These are phyloP conservation scores for Aspergillus nanangensis DNA, from an alignment of 495 filamentous ascomycete species.

Conservation along the genomic window DNA sequence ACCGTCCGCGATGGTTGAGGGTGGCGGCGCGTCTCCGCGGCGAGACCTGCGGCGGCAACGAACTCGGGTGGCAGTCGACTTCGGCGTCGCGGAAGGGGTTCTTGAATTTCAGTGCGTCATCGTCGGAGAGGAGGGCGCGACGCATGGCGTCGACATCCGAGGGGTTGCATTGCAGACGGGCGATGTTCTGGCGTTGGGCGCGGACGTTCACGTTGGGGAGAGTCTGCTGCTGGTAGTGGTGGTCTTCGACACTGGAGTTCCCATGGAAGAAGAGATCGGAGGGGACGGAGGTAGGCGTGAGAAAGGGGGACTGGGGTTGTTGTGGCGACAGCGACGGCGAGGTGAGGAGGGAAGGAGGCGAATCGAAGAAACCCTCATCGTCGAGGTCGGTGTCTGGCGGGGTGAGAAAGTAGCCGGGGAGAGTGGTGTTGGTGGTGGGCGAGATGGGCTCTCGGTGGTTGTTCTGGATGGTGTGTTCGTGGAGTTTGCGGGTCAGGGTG, in stretches of 20 bases:
- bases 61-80: constrained; percentile 43
- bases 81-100: constrained; percentile 6
- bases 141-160: constrained; percentile 34
- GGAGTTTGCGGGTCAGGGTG: constrained; percentile 41
- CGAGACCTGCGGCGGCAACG: constrained; percentile 32
- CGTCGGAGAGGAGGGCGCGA: constrained; percentile 24
- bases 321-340: constrained; percentile 17
- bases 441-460: constrained; percentile 8
- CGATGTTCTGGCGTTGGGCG: constrained; percentile 39
- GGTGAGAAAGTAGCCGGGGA: constrained; percentile 34
- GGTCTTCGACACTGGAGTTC: no score
- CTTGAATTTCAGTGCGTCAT: constrained; percentile 11
- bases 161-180: constrained; percentile 37
- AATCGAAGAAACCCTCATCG: constrained; percentile 29
- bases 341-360: constrained; percentile 21
- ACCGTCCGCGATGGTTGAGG: constrained; percentile 18
- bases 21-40: constrained; percentile 25
- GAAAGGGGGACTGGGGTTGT: constrained; percentile 22
- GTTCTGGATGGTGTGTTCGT: constrained; percentile 39
- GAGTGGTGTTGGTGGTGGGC: constrained; percentile 7
- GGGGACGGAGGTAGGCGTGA: constrained; percentile 34
- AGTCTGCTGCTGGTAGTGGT: constrained; percentile 1
- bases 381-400: constrained; percentile 42
- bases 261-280: constrained; percentile 15
- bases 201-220: constrained; percentile 20